Evolutionary conservation across 768 basidiomycete genomes (phyloP), one percentile per base, ranked within the genome.

Genomic region (Mycena vitilis): DNA sequence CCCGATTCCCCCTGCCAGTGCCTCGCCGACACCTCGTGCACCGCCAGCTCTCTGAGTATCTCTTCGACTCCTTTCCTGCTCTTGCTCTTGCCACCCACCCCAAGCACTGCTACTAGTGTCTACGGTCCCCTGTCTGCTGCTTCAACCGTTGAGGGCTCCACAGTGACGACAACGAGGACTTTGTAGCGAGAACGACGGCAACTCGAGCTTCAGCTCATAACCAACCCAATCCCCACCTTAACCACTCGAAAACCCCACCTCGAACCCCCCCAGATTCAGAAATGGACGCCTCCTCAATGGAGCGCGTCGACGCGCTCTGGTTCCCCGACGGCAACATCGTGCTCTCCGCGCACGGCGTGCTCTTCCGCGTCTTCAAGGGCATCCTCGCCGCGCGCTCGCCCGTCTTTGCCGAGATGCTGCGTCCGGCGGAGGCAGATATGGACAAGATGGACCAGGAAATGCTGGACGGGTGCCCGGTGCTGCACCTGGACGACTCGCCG

Each of bases 351-450:
- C 69, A 63, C 58, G 52, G 57, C 45, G 71, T 72, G 49, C 63
- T 68, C 25, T 72, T 72, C 60, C 63, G 67, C 30, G 67, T 72
- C 55, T 72, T 59, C 56, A 36, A 45, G 1, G 71, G 71, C 53
- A 68, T 72, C 60, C 61, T 72, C 44, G 63, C 63, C 40, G 67
- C 63, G 2, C 63, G 57, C 16, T 65, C 63, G 2, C 60, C 67
- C n/a, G 71, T 72, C 10, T 72, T 72, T 15, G 64, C 63, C 23
- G 67, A 72, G 47, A 51, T 72, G 60, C 64, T 72, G 67, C 60
- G 13, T 58, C 48, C 20, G 63, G 53, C 8, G 66, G 59, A 60
- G 30, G 30, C 30, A 5, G 30, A 30, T 5, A 42, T 63, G 0
- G 71, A 68, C 9, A 66, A 65, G 44, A 59, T 59, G 15, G 66